A percentile compares a stretch with the other conserved stretches of the same genome.
Conservation (phyloP, 345 rosid species). For the Euphorbia peplus region DNA sequence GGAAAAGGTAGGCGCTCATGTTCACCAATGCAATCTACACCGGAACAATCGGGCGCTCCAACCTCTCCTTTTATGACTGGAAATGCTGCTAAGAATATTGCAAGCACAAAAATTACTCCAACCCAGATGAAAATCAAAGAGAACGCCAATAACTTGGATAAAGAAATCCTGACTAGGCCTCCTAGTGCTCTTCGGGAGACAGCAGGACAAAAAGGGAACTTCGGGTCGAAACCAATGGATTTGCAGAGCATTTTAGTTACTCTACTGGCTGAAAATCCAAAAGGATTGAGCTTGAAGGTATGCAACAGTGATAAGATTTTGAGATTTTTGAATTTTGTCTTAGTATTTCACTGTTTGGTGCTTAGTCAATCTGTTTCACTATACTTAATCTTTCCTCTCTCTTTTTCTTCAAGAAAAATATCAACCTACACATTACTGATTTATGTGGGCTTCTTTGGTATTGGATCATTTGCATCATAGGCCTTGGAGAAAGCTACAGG, state of each 20-base stretch:
- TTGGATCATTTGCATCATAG: slow-evolving; percentile 28
- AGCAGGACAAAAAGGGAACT: slow-evolving; percentile 39
- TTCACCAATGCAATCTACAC: slow-evolving; percentile 71
- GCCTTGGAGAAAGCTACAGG: slow-evolving; percentile 83
- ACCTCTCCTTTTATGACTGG: slow-evolving; percentile 53
- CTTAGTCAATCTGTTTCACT: background rate
- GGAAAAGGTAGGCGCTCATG: slow-evolving; percentile 53
- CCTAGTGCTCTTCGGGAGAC: slow-evolving; percentile 39
- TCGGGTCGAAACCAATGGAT: slow-evolving; percentile 50
- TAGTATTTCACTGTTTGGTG: slow-evolving; percentile 1
- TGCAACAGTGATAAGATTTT: slow-evolving; percentile 16
- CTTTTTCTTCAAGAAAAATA: background rate
- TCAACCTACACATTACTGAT: background rate
- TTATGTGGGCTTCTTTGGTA: background rate
- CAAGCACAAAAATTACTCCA: slow-evolving; percentile 33
- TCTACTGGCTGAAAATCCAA: slow-evolving; percentile 67
- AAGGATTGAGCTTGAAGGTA: slow-evolving; percentile 87
- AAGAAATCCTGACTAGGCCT: slow-evolving; percentile 47
- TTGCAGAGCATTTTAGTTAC: slow-evolving; percentile 54
- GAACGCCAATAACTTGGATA: slow-evolving; percentile 41
- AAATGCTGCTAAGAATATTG: slow-evolving; percentile 40
- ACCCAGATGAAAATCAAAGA: slow-evolving; percentile 47
- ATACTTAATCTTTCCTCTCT: background rate
- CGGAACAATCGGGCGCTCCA: slow-evolving; percentile 46
- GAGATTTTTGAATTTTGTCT: background rate